Evolutionary conservation across 805 yeast genomes (phyloP), one percentile per base, ranked within the genome.

Genomic region (Candida stauntonica): DNA sequence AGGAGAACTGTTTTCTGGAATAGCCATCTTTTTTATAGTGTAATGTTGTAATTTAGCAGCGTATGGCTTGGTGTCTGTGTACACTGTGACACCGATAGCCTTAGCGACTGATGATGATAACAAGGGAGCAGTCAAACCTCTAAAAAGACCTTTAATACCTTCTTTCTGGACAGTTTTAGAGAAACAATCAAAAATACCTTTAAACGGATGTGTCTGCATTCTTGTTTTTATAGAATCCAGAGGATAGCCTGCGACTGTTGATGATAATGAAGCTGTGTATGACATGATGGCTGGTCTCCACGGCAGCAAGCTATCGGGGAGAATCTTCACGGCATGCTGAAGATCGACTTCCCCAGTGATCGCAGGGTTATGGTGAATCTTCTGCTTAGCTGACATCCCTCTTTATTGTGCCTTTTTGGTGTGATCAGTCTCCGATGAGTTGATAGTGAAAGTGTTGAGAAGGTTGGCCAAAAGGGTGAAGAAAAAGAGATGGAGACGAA

Each of bases 161-260:
- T 84, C 95, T 8, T 64, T 58, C 7, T 55, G 50, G 20, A 75
- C 63, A 0, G 94, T 80, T 31, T 69, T 62, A 26, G 54, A 52
- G 15, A 81, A 63, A 54, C 94, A 85, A 39, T 75, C 77, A 36
- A 67, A 57, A 19, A 80, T 70, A 35, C 75, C 70, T 13, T 64
- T 63, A 61, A 76, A 86, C 38, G 72, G 68, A 47, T 84, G 81
- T 0, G 94, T 82, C 57, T 86, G 96, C 79, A 84, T 79, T 43
- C 95, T 67, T 0, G 95, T 87, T 58, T 86, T 86, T 42, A 87
- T 68, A n/a, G 93, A 81, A 56, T 86, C 96, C 35, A 86, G 60
- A 1, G 96, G 96, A 52, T 79, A 86, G 15, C 93, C 94, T n/a
- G 79, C 70, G 3, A 76, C 65, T 2, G 88, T 81, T 15, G 88